Evolutionary conservation across 1,284 basidiomycete genomes (phyloP), one percentile per base, ranked within the genome.

Genomic region (Melanopsichium pennsylvanicum): DNA sequence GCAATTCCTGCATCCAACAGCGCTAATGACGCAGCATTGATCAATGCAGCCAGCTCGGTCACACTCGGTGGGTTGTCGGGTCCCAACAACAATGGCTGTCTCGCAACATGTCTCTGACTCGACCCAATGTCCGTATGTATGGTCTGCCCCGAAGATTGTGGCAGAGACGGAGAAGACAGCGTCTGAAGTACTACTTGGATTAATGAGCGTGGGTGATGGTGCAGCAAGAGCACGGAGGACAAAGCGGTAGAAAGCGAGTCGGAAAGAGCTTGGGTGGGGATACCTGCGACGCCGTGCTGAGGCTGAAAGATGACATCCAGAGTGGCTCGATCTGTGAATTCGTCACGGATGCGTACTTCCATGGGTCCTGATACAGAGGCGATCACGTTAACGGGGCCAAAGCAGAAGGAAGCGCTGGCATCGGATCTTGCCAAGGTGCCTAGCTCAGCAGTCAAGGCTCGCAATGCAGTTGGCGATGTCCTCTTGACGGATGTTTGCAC

Each of bases 121-220:
- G 57, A 21, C 5, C 44, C 27, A 2, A 66, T 9, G 16, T 37
- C 50, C 2, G 31, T 43, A 5, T 51, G 52, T 0, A 52, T 16
- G 4, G 51, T 33, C 9, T 62, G 38, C 10, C 13, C 50, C 0
- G 54, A 47, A 2, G 54, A 57, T 25, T 63, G 57, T 12, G 49
- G 70, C n/a, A 47, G 34, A 37, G 42, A 38, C 23, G 86, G 85
- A 78, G 84, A 83, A 4, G 78, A 87, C 22, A 84, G 72, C 16
- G 74, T 75, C 77, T 86, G 88, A 47, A 87, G 86, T 16, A 88
- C 87, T 40, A 86, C 78, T 68, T 90, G 90, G 35, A 91, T 82
- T 62, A 87, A 81, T 10, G 85, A 83, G 49, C 85, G 81, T 16
- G 85, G 85, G 78, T 84, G 78, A 62, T 84, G 75, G 64, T 83